Conservation (phyloP, 2,329 filamentous ascomycete genomes). For the Trichoderma breve region DNA sequence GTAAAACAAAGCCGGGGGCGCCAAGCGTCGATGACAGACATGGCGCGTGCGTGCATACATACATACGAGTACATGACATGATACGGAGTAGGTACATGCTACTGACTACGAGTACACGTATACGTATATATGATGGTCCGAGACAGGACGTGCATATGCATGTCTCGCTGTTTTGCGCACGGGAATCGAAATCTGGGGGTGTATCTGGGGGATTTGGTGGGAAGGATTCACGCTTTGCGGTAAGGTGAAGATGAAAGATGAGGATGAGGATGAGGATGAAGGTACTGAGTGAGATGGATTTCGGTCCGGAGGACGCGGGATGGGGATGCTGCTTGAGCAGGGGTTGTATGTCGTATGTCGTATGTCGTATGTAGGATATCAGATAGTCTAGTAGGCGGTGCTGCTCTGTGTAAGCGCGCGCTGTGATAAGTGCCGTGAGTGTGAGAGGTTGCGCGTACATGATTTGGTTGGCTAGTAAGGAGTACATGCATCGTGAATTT, state of each 20-base stretch:
- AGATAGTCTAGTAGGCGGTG: neutral
- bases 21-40: neutral
- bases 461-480: neutral
- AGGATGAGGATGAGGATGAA: neutral
- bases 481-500: neutral
- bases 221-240: neutral
- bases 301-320: neutral
- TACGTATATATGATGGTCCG: neutral
- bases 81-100: neutral
- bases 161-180: neutral
- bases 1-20: neutral
- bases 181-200: neutral
- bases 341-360: neutral
- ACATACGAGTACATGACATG: neutral
- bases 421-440: too few species aligned
- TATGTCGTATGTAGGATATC: neutral
- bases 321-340: neutral
- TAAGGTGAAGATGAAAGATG: neutral
- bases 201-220: too few species aligned
- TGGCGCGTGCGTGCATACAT: neutral
- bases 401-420: neutral
- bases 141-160: constrained; percentile 9
- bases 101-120: neutral
- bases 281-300: neutral
- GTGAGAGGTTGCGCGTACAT: neutral